phyloP scores from a whole-genome alignment of 371 early-diverging fungal genomes.

The Basidiobolus heterosporus region DNA sequence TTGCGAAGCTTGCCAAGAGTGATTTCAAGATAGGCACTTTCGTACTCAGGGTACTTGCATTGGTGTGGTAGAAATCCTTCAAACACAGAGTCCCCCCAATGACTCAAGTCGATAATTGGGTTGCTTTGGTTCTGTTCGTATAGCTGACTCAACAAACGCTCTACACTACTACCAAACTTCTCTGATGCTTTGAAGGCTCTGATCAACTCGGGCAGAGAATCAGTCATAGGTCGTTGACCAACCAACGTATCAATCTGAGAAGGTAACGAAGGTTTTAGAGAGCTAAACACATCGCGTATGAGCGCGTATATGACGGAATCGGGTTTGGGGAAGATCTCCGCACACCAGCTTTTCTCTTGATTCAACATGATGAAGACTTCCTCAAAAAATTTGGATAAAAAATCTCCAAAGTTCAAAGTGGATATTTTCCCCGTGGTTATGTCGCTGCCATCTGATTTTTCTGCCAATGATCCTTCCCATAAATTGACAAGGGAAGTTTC shows the following conservation, averaged over 20 bases:
- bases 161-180: constrained; percentile 30
- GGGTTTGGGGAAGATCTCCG: constrained; percentile 37
- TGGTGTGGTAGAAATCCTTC: constrained; percentile 45
- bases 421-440: background rate
- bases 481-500: constrained; percentile 18
- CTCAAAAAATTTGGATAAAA: constrained; percentile 26
- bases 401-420: constrained; percentile 12
- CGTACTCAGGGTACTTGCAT: constrained; percentile 34
- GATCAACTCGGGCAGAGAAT: constrained; percentile 18
- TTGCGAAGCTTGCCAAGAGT: constrained; percentile 9
- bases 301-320: constrained; percentile 25
- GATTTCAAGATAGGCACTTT: constrained; percentile 19
- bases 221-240: constrained; percentile 13
- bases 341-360: constrained; percentile 43
- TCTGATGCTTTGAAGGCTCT: constrained; percentile 26
- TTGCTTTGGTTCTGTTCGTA: background rate
- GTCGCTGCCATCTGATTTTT: constrained; percentile 1
- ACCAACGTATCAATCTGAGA: constrained; percentile 11
- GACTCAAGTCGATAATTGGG: constrained; percentile 12
- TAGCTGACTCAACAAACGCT: constrained; percentile 16
- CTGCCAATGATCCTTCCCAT: constrained; percentile 18
- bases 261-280: constrained; percentile 35
- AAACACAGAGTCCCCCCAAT: constrained; percentile 30
- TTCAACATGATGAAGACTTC: constrained; percentile 25
- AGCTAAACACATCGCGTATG: constrained; percentile 28